These are phyloP conservation scores for Rhipidocladum racemiflorum DNA, from an alignment of 176 grass and related monocot genomes.

Conservation along the genomic window DNA sequence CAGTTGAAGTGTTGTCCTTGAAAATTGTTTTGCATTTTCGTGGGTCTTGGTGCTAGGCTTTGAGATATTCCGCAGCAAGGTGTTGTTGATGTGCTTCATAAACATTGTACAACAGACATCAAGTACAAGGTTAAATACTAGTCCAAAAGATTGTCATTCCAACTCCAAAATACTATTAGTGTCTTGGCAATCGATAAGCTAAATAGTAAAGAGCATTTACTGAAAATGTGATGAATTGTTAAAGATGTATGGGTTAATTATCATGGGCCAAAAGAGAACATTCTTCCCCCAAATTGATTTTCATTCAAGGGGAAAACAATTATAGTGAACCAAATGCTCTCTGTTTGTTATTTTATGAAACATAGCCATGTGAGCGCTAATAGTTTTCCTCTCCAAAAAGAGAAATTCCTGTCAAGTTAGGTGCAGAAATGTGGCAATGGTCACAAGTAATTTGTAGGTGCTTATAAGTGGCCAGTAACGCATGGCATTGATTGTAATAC, in stretches of 20 bases:
- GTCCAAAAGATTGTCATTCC: neutral
- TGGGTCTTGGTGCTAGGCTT: neutral
- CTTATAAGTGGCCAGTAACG: neutral
- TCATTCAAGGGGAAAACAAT: neutral
- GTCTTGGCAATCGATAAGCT: neutral
- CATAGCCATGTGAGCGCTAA: neutral
- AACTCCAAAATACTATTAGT: neutral
- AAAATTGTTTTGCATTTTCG: neutral
- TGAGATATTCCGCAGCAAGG: neutral
- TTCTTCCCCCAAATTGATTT: neutral
- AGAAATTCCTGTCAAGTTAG: neutral
- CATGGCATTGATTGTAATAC: neutral
- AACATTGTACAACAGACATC: neutral
- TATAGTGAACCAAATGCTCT: neutral
- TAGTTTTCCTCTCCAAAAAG: neutral
- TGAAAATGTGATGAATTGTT: neutral
- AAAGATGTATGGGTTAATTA: neutral
- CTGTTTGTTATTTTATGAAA: neutral
- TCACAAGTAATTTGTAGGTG: neutral
- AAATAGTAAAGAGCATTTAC: conserved; percentile 9
- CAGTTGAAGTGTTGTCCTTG: neutral
- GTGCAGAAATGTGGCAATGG: neutral
- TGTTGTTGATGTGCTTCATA: neutral
- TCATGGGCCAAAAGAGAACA: neutral
- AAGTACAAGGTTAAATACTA: neutral